phyloP scores from a whole-genome alignment of 2,329 filamentous ascomycete species.

The Aureobasidium subglaciale region DNA sequence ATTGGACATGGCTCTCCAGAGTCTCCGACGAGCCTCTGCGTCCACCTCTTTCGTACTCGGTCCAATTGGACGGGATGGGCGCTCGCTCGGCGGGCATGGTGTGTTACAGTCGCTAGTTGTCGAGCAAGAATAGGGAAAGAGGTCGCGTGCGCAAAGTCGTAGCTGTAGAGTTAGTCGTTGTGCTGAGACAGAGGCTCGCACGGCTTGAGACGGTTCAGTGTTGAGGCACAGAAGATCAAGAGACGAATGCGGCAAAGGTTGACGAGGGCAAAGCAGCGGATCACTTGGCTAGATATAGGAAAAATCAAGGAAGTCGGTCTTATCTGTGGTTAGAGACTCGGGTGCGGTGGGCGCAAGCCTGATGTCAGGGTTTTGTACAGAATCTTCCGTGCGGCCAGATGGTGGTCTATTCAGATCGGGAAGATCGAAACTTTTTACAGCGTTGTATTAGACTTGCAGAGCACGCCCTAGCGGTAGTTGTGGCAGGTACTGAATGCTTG shows the following conservation, averaged over 20 bases:
- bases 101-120: neutral
- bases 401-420: constrained; percentile 5
- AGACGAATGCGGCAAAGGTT: neutral
- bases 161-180: neutral
- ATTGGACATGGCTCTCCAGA: constrained; percentile 11
- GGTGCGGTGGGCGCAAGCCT: neutral
- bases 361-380: constrained; percentile 10
- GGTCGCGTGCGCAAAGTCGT: constrained; percentile 7
- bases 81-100: constrained; percentile 17
- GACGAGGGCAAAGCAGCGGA: neutral
- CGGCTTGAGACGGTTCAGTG: neutral
- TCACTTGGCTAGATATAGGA: constrained; percentile 6
- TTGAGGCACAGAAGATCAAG: constrained; percentile 1
- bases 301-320: neutral
- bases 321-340: neutral
- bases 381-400: constrained; percentile 10
- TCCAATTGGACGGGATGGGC: constrained; percentile 38
- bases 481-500: neutral
- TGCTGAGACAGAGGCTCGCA: neutral
- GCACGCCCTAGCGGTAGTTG: constrained; percentile 6
- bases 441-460: neutral
- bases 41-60: constrained; percentile 37
- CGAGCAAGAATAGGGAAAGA: neutral
- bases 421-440: constrained; percentile 6
- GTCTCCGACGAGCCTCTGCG: constrained; percentile 34